These are phyloP conservation scores for Ophiostoma perfectum DNA, from an alignment of 2,329 filamentous ascomycete genomes.

Conservation along the genomic window DNA sequence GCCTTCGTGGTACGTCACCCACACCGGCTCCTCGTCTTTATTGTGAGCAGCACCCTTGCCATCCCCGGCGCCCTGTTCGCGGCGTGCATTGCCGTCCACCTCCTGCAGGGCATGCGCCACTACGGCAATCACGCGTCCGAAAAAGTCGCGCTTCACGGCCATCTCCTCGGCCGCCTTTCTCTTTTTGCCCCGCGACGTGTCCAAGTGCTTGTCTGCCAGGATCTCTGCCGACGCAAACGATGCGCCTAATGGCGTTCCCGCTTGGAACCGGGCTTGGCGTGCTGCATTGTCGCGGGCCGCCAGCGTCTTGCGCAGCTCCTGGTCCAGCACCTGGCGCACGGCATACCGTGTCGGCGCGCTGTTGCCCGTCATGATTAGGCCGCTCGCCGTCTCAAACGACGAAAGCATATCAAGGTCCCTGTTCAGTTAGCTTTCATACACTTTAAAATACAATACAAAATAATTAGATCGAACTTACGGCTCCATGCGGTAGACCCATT, in stretches of 20 bases:
- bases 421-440: background rate
- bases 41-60: constrained; percentile 25
- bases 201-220: constrained; percentile 23
- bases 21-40: constrained; percentile 56
- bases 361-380: constrained; percentile 47
- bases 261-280: constrained; percentile 59
- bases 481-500: constrained; percentile 91
- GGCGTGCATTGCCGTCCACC: constrained; percentile 37
- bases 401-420: constrained; percentile 71
- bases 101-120: constrained; percentile 33
- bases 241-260: constrained; percentile 39
- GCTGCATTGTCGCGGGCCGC: constrained; percentile 60
- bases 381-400: constrained; percentile 63
- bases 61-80: constrained; percentile 27
- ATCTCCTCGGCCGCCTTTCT: constrained; percentile 34
- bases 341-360: constrained; percentile 80
- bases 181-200: constrained; percentile 31
- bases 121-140: constrained; percentile 61
- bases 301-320: constrained; percentile 74
- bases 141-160: constrained; percentile 71
- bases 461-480: constrained; percentile 57
- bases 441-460: background rate
- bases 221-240: constrained; percentile 11
- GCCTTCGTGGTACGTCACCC: constrained; percentile 86
- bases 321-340: constrained; percentile 85